Evolutionary conservation across 2,329 filamentous ascomycete genomes (phyloP).

Genomic region (Verticillium alfalfae): DNA sequence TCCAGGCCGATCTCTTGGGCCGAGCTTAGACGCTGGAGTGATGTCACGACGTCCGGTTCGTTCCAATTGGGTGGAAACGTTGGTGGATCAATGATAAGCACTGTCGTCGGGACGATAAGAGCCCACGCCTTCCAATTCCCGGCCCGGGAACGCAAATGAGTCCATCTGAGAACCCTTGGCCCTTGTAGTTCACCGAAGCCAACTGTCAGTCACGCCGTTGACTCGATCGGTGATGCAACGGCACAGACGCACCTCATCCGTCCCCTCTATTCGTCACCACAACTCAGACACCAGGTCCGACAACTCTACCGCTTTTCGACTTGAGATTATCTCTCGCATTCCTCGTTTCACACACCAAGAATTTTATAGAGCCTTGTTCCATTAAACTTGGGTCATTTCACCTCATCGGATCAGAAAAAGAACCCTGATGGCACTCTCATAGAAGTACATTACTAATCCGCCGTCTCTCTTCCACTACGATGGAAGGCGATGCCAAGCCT

Average conservation of each 20-base stretch:
- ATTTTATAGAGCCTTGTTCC: not conserved
- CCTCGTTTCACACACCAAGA: not conserved
- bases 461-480: not conserved
- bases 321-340: not conserved
- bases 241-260: not conserved
- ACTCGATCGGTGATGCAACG: not conserved
- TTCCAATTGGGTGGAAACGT: constrained; percentile 2
- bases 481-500: constrained; percentile 6
- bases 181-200: not conserved
- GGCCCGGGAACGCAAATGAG: not conserved
- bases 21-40: not conserved
- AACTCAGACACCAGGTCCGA: too few species aligned
- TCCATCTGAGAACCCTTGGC: too few species aligned
- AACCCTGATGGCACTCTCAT: not conserved
- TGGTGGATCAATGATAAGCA: not conserved
- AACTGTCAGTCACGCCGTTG: not conserved
- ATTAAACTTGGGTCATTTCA: not conserved
- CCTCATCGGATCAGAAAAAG: not conserved
- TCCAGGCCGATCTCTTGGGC: not conserved
- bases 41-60: constrained; percentile 1
- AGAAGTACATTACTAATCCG: not conserved
- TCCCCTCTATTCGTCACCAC: not conserved
- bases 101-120: not conserved
- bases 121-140: not conserved
- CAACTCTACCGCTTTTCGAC: not conserved